phyloP scores from a whole-genome alignment of 1,284 basidiomycete genomes.

The Vanrija sp. region DNA sequence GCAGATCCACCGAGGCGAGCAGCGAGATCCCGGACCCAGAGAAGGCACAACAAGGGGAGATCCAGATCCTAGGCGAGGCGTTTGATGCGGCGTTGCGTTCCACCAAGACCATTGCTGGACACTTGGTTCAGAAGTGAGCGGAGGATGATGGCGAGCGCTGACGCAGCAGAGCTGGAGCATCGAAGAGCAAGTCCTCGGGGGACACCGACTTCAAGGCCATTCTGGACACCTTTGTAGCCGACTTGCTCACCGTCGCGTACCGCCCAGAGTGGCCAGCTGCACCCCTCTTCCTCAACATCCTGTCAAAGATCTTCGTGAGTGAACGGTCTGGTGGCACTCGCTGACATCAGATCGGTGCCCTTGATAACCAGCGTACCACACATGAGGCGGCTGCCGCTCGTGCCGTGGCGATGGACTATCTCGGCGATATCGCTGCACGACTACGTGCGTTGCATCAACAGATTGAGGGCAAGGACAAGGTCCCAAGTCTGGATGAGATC shows the following conservation, averaged over 20 bases:
- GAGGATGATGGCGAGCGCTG: not conserved
- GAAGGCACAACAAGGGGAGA: not conserved
- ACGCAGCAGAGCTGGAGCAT: constrained; percentile 24
- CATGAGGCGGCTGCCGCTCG: constrained; percentile 76
- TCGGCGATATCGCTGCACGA: constrained; percentile 83
- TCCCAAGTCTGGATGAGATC: constrained; percentile 66
- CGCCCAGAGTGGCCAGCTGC: constrained; percentile 98
- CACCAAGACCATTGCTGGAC: constrained; percentile 75
- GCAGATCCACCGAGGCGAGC: constrained; percentile 57
- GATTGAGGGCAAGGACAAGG: constrained; percentile 11
- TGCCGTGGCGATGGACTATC: constrained; percentile 83
- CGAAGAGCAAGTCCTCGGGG: constrained; percentile 81
- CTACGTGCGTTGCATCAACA: constrained; percentile 56
- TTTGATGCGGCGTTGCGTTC: constrained; percentile 72
- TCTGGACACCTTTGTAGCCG: constrained; percentile 82
- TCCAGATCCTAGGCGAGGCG: constrained; percentile 13
- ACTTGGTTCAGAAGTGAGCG: constrained; percentile 70
- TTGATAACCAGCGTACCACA: constrained; percentile 74
- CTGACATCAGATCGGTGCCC: constrained; percentile 59
- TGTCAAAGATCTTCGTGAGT: constrained; percentile 76
- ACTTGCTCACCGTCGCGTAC: constrained; percentile 82
- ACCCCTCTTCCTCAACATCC: constrained; percentile 68
- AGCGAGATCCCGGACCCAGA: not conserved
- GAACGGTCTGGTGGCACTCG: not conserved
- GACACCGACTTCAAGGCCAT: constrained; percentile 87